Evolutionary conservation across 331 rosid species (phyloP).

Genomic region (Arachis monticola): DNA sequence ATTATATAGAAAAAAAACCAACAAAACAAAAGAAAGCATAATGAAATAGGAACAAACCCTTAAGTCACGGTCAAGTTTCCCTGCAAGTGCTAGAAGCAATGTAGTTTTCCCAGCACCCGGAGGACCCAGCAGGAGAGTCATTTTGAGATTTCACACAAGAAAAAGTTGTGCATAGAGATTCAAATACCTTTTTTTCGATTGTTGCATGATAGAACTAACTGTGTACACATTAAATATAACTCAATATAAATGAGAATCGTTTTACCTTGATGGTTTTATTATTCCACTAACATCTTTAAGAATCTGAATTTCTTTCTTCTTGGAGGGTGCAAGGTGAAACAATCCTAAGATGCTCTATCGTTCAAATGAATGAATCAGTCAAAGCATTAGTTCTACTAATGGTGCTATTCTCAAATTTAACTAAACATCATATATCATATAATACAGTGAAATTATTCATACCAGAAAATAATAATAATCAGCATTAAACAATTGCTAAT

Average conservation of each 20-base stretch:
- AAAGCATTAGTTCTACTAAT: not conserved
- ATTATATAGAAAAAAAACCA: not conserved
- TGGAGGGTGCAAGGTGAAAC: slow-evolving; percentile 66
- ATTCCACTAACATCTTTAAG: slow-evolving; percentile 72
- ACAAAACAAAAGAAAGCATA: not conserved
- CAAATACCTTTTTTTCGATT: too few species aligned
- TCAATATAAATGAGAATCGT: not conserved
- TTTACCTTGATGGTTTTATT: slow-evolving; percentile 75
- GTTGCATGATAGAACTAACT: too few species aligned
- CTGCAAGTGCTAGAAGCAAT: slow-evolving; percentile 63
- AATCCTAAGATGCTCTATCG: slow-evolving; percentile 49
- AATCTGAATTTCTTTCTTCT: slow-evolving; percentile 71
- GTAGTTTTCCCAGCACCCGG: slow-evolving; percentile 72
- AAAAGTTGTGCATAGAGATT: too few species aligned
- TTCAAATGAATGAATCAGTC: not conserved
- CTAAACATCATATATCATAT: not conserved
- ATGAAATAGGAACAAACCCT: slow-evolving; percentile 40
- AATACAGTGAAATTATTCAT: not conserved
- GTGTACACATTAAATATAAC: too few species aligned
- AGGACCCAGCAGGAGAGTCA: slow-evolving; percentile 73
- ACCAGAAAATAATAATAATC: not conserved
- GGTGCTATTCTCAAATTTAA: slow-evolving; percentile 1
- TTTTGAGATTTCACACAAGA: slow-evolving; percentile 40
- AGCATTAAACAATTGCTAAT: not conserved
- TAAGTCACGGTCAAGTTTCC: slow-evolving; percentile 54